Evolutionary conservation across 2,329 filamentous ascomycete species (phyloP).

Genomic region (Stemphylium beticola): DNA sequence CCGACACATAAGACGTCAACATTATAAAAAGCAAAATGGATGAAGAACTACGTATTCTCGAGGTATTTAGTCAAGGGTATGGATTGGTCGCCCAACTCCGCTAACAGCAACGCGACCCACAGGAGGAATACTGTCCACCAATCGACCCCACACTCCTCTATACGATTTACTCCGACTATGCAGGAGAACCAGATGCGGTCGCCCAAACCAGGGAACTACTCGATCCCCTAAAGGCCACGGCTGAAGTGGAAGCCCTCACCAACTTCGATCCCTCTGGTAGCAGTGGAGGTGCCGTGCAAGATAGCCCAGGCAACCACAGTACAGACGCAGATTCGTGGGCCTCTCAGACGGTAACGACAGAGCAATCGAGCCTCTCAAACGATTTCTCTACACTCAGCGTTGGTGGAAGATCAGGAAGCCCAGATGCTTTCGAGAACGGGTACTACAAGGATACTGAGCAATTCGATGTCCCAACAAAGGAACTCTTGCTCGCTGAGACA

Average conservation of each 20-base stretch:
- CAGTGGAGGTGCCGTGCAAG: constrained; percentile 51
- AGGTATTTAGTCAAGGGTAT: constrained; percentile 28
- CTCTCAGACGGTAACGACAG: constrained; percentile 56
- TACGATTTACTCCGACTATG: constrained; percentile 76
- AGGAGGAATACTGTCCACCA: constrained; percentile 75
- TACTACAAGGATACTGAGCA: constrained; percentile 48
- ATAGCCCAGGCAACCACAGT: constrained; percentile 24
- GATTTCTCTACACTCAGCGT: constrained; percentile 50
- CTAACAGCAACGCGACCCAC: constrained; percentile 15
- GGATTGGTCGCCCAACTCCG: constrained; percentile 11
- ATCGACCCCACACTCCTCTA: constrained; percentile 80
- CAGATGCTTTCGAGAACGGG: constrained; percentile 31
- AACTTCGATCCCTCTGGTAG: constrained; percentile 81
- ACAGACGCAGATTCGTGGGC: constrained; percentile 45
- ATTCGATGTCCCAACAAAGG: constrained; percentile 67
- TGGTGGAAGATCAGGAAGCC: constrained; percentile 25
- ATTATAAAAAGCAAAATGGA: constrained; percentile 42
- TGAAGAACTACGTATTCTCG: constrained; percentile 43
- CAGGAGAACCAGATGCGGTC: constrained; percentile 62
- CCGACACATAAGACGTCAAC: constrained; percentile 27
- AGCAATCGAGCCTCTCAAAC: constrained; percentile 58
- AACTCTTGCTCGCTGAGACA: constrained; percentile 68
- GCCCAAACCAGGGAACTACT: constrained; percentile 65
- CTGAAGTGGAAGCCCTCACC: constrained; percentile 70
- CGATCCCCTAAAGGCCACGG: constrained; percentile 68